Evolutionary conservation across 805 yeast genomes (phyloP), one percentile per base, ranked within the genome.

Genomic region (Starmerella apis): DNA sequence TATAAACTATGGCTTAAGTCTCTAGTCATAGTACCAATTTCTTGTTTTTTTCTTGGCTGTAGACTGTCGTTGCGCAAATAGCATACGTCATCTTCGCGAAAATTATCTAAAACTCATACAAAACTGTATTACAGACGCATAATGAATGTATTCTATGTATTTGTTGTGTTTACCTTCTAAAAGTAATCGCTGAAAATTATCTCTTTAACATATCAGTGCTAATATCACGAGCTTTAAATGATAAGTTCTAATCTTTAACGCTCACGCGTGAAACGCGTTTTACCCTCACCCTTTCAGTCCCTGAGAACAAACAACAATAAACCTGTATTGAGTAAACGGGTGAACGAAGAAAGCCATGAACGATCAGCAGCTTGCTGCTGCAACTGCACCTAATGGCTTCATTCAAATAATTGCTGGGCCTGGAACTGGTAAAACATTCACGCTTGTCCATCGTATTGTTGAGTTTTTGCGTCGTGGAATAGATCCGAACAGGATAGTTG

Each of bases 371-470:
- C 47, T 52, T 16, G 55, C 52, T 25, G 79, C 80, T 0, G 79
- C 71, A 0, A 61, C 63, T n/a, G 66, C 66, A 25, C 71, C 75
- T 4, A 56, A 63, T 1, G 67, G 71, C 4, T 72, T 69, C 16
- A 60, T 77, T 3, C 81, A 76, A 53, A 72, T 78, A 1, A 66
- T 78, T 18, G 83, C 83, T 0, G 83, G 83, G 0, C 83, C 83
- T 0, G 83, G 83, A 1, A 78, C 83, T 0, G 81, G 81, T 30
- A 90, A 90, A 64, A 90, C 98, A 1, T 80, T 79, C 62, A 90
- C 92, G 1, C 65, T 90, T 25, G 80, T 86, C 0, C 73, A 86
- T 1, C 70, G 96, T 41, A 92, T 88, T 9, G 88, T 88, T 0
- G 76, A 79, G 59, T 67, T 88, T 25, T 57, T 88, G 7, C 52